A percentile compares a stretch with the other conserved stretches of the same genome.
phyloP scores from a whole-genome alignment of 352 stramenopile species.

The Phytophthora sp. region DNA sequence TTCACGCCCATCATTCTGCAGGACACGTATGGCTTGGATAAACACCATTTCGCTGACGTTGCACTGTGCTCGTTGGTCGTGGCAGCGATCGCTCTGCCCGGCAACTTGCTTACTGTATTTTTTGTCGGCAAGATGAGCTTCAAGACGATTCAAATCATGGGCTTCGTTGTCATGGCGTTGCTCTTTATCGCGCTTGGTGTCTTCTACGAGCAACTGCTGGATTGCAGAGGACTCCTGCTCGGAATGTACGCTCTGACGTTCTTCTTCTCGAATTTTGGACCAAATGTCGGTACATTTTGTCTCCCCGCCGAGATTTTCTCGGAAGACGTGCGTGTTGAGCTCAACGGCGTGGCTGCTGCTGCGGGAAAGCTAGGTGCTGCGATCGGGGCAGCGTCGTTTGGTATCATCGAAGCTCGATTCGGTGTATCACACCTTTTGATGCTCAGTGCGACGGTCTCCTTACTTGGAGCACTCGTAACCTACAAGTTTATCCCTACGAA shows the following conservation, averaged over 20 bases:
- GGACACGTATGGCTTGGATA: constrained; percentile 68
- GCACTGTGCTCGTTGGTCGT: constrained; percentile 73
- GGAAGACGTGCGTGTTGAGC: constrained; percentile 71
- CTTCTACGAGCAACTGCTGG: constrained; percentile 59
- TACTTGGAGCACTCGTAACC: constrained; percentile 67
- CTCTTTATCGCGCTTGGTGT: constrained; percentile 67
- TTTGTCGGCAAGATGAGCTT: constrained; percentile 74
- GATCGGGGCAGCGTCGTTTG: constrained; percentile 65
- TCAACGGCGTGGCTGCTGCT: constrained; percentile 82
- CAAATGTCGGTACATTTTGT: constrained; percentile 89
- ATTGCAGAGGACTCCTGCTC: constrained; percentile 52
- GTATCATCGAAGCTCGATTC: constrained; percentile 62
- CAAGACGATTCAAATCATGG: constrained; percentile 81
- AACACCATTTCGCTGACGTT: constrained; percentile 61
- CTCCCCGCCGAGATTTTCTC: constrained; percentile 83
- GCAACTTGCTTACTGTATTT: constrained; percentile 71
- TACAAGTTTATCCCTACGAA: constrained; percentile 66
- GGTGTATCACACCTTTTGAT: constrained; percentile 67
- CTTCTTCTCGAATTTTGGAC: constrained; percentile 91
- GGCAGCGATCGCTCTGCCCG: constrained; percentile 70
- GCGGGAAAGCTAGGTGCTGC: constrained; percentile 78
- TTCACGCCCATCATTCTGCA: constrained; percentile 87
- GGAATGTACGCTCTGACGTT: constrained; percentile 82
- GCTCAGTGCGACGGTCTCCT: constrained; percentile 61
- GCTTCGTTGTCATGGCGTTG: constrained; percentile 72